Conservation (phyloP, 805 yeast species). For the Candida nitratophila region DNA sequence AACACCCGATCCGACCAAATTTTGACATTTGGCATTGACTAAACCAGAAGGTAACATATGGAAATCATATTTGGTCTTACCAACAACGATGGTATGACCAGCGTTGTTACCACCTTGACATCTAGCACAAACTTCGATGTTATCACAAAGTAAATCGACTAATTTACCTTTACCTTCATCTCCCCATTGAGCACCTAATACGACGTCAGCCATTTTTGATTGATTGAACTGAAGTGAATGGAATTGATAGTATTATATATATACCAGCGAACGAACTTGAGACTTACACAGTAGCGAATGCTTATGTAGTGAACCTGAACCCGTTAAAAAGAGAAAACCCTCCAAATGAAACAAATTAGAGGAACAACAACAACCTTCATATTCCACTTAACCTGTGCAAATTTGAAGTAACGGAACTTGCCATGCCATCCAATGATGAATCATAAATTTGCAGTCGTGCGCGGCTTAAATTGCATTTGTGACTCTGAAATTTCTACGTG, state of each 20-base stretch:
- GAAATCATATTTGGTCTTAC: slow-evolving; percentile 85
- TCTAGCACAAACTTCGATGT: slow-evolving; percentile 94
- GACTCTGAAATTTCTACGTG: no score
- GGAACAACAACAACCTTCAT: neutral
- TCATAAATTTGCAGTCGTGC: no score
- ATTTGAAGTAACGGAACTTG: no score
- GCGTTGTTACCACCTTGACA: slow-evolving; percentile 99
- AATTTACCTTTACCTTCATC: slow-evolving; percentile 99
- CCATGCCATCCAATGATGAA: no score
- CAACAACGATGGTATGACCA: slow-evolving; percentile 96
- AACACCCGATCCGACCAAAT: slow-evolving; percentile 92
- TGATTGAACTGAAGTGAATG: neutral
- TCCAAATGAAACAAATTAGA: neutral
- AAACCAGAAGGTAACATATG: slow-evolving; percentile 99
- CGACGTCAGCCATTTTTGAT: slow-evolving; percentile 71
- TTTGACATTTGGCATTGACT: slow-evolving; percentile 85
- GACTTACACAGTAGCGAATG: neutral
- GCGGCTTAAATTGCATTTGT: no score
- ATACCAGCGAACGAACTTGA: neutral
- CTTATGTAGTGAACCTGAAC: slow-evolving; percentile 1
- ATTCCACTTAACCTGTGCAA: neutral
- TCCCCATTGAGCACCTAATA: slow-evolving; percentile 99
- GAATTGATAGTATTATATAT: neutral
- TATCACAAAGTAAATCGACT: slow-evolving; percentile 91
- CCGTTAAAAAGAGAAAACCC: slow-evolving; percentile 2